These are phyloP conservation scores for Talaromyces pinophilus DNA, from an alignment of 2,329 filamentous ascomycete genomes.

Conservation along the genomic window DNA sequence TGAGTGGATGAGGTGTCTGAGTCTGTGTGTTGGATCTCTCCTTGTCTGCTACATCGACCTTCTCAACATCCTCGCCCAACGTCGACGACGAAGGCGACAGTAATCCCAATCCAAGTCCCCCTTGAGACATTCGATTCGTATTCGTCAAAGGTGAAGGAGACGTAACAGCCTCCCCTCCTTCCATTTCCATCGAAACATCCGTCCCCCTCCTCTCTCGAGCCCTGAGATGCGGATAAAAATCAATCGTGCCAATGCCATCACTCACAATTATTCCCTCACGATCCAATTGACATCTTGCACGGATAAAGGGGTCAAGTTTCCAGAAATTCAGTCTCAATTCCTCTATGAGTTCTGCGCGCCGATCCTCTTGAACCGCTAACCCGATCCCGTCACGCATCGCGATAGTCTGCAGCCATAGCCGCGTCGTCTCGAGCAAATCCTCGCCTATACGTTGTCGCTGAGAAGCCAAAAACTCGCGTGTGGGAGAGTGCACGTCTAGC, in stretches of 20 bases:
- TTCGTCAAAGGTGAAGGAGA: background rate
- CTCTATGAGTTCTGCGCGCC: constrained; percentile 63
- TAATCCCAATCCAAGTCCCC: background rate
- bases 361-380: constrained; percentile 52
- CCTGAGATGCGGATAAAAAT: constrained; percentile 62
- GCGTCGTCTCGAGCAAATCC: constrained; percentile 71
- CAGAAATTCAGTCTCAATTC: constrained; percentile 77
- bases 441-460: constrained; percentile 66
- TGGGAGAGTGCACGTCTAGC: constrained; percentile 61
- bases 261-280: constrained; percentile 66
- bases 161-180: background rate
- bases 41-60: background rate
- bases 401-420: constrained; percentile 67
- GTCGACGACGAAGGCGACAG: constrained; percentile 12
- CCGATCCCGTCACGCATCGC: constrained; percentile 47
- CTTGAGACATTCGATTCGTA: background rate
- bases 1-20: background rate
- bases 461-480: constrained; percentile 62
- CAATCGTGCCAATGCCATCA: constrained; percentile 62
- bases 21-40: background rate
- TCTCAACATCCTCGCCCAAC: background rate
- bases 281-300: constrained; percentile 79
- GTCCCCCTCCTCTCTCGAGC: background rate
- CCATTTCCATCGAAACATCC: background rate
- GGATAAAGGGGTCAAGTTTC: constrained; percentile 80